Conservation (phyloP, 306 rosid genomes). For the Cyclanthera cordifolia region DNA sequence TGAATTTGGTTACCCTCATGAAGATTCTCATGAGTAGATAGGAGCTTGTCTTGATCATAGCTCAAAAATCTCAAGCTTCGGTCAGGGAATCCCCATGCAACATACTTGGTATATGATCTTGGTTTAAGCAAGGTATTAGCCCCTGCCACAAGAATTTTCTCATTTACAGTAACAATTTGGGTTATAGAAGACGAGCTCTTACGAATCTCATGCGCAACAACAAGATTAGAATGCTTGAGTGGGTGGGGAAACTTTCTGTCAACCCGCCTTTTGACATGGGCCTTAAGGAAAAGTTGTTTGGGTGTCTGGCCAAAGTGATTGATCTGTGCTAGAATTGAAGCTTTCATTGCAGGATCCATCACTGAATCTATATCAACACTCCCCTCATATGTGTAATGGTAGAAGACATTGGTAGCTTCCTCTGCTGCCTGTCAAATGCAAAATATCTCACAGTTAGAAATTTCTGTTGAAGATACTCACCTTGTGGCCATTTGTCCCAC, state of each 20-base stretch:
- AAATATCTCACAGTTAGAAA: slow-evolving; percentile 19
- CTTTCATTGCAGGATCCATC: slow-evolving; percentile 97
- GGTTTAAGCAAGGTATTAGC: slow-evolving; percentile 73
- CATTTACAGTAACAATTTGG: slow-evolving; percentile 68
- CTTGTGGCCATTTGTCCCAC: no score
- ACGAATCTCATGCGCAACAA: slow-evolving; percentile 74
- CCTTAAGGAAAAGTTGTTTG: slow-evolving; percentile 78
- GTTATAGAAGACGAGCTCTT: slow-evolving; percentile 59
- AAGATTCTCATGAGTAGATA: slow-evolving; percentile 94
- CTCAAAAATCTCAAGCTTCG: slow-evolving; percentile 86
- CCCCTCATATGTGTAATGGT: slow-evolving; percentile 95
- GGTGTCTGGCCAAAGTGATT: slow-evolving; percentile 99
- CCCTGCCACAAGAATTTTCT: slow-evolving; percentile 77
- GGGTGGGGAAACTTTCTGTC: slow-evolving; percentile 87
- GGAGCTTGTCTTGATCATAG: slow-evolving; percentile 85
- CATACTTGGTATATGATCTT: slow-evolving; percentile 78
- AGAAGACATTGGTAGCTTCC: slow-evolving; percentile 93
- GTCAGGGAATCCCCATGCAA: slow-evolving; percentile 96
- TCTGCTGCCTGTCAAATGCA: slow-evolving; percentile 72
- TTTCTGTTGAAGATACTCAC: no score
- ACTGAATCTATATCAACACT: slow-evolving; percentile 96
- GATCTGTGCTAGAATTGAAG: slow-evolving; percentile 96
- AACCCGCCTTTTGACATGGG: slow-evolving; percentile 77
- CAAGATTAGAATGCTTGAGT: slow-evolving; percentile 64
- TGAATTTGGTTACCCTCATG: slow-evolving; percentile 87